These are phyloP conservation scores for Leccinum fibrillosum DNA, from an alignment of 768 basidiomycete genomes.

Conservation along the genomic window DNA sequence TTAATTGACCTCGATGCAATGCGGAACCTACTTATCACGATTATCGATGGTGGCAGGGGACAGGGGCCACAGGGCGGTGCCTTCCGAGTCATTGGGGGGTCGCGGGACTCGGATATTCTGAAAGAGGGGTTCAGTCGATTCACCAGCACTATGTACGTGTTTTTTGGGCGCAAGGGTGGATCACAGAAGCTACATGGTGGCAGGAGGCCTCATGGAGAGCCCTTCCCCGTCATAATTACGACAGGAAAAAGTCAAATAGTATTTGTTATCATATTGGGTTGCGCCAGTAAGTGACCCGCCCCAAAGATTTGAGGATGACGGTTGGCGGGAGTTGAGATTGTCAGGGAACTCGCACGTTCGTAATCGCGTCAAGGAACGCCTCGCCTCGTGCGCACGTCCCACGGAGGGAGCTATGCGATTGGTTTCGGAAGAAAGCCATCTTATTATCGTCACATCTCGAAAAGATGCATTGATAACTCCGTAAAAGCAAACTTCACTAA, in stretches of 20 bases:
- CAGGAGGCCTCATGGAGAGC: background rate
- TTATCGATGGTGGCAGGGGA: background rate
- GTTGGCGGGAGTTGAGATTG: background rate
- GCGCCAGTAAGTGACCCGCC: background rate
- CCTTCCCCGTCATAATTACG: background rate
- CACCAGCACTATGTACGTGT: background rate
- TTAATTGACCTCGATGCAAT: background rate
- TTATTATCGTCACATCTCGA: background rate
- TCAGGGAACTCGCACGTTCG: constrained; percentile 6
- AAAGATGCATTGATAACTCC: constrained; percentile 2
- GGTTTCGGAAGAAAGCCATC: background rate
- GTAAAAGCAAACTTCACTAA: background rate
- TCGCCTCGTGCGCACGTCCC: constrained; percentile 7
- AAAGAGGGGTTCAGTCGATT: background rate
- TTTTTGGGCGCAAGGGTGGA: background rate
- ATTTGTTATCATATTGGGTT: background rate
- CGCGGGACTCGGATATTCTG: background rate
- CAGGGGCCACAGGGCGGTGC: background rate
- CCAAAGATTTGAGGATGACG: background rate
- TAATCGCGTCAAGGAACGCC: background rate
- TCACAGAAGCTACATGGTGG: background rate
- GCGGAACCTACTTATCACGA: background rate
- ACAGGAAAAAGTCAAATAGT: background rate
- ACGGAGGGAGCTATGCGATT: constrained; percentile 1
- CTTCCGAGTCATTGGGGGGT: background rate